Evolutionary conservation across 2,329 filamentous ascomycete species (phyloP).

Genomic region (Gliomastix tumulicola): DNA sequence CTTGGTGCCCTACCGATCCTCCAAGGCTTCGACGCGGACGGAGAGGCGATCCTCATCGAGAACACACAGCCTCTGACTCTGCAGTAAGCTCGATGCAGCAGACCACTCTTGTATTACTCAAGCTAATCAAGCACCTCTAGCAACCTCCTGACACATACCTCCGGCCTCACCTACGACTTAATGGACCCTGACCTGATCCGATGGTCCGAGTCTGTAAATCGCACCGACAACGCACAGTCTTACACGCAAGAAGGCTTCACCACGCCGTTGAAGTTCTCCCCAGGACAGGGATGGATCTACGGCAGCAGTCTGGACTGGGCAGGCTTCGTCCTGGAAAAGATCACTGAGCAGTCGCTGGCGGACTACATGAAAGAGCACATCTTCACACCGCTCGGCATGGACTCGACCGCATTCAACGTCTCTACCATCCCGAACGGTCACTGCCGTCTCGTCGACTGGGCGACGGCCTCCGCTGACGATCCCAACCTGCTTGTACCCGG

Average conservation of each 20-base stretch:
- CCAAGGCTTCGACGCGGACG: conserved; percentile 24
- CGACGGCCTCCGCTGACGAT: too few relatives aligned
- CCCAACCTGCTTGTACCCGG: too few relatives aligned
- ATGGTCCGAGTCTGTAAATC: conserved; percentile 18
- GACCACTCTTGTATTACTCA: too few relatives aligned
- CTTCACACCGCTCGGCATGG: conserved; percentile 26
- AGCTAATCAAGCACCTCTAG: not conserved
- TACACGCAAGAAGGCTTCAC: conserved; percentile 27
- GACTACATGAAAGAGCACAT: conserved; percentile 27
- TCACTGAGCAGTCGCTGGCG: conserved; percentile 26
- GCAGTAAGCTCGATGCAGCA: too few relatives aligned
- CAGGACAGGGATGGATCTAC: conserved; percentile 42
- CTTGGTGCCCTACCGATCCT: conserved; percentile 25
- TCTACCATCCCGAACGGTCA: not conserved
- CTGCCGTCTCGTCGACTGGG: too few relatives aligned
- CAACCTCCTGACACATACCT: conserved; percentile 33
- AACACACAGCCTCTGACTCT: conserved; percentile 29
- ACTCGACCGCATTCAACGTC: not conserved
- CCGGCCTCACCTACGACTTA: conserved; percentile 36
- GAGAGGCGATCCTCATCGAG: conserved; percentile 25
- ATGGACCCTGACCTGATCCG: conserved; percentile 26
- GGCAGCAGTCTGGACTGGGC: conserved; percentile 39
- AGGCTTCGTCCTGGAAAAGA: conserved; percentile 31
- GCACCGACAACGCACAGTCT: conserved; percentile 12
- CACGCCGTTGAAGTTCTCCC: conserved; percentile 33